Conservation (phyloP, 345 rosid genomes). For the Camelina sativa region DNA sequence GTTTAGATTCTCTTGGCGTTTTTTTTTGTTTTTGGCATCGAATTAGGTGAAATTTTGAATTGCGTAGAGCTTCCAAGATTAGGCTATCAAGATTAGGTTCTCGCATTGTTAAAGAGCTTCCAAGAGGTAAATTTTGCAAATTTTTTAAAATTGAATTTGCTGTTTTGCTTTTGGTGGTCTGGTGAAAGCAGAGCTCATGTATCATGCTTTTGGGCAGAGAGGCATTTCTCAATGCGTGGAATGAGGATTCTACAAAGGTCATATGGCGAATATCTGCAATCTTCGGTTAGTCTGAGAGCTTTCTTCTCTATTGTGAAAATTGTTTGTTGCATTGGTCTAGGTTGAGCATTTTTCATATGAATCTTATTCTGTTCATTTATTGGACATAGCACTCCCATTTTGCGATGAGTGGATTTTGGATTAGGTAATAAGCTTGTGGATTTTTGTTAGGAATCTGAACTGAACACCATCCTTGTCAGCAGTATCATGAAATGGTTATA, state of each 20-base stretch:
- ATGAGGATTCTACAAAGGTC: constrained; percentile 29
- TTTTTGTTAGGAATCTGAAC: constrained; percentile 14
- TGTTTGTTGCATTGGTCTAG: neutral
- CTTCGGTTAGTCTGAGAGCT: constrained; percentile 54
- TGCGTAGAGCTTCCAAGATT: too few species aligned
- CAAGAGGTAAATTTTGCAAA: constrained; percentile 49
- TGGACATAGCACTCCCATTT: neutral
- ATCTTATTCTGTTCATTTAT: neutral
- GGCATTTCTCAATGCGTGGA: constrained; percentile 37
- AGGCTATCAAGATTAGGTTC: constrained; percentile 53
- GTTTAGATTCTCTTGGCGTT: neutral
- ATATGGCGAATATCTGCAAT: constrained; percentile 39
- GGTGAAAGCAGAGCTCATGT: constrained; percentile 1
- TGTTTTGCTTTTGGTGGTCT: constrained; percentile 3
- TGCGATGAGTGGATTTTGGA: neutral
- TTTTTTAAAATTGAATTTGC: neutral
- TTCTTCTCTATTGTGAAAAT: neutral
- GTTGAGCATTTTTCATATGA: neutral
- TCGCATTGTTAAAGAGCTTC: constrained; percentile 50
- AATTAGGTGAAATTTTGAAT: neutral
- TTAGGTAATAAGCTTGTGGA: neutral
- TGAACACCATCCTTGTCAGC: neutral
- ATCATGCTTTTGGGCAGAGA: constrained; percentile 47
- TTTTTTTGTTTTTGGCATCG: neutral
- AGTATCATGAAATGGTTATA: neutral